These are phyloP conservation scores for Dictyostelium brefeldianum DNA, from an alignment of 78 protist species.

Conservation along the genomic window DNA sequence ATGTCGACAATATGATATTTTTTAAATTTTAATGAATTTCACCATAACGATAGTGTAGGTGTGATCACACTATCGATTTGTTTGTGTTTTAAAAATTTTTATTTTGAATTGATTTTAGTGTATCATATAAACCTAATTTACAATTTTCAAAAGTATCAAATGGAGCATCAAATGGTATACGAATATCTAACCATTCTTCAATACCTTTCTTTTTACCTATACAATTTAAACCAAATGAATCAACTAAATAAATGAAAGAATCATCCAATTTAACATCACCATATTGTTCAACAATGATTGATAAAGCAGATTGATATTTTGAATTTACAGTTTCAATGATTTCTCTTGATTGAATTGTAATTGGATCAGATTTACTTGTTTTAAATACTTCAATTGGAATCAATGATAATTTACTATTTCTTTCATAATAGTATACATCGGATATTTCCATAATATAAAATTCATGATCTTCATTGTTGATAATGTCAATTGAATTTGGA, in stretches of 20 bases:
- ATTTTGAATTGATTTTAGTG: not conserved
- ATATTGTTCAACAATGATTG: conserved; percentile 30
- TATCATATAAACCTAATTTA: conserved; percentile 55
- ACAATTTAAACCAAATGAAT: conserved; percentile 35
- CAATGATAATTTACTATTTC: conserved; percentile 7
- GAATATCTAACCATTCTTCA: conserved; percentile 75
- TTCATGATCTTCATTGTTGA: not conserved
- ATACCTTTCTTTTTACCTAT: conserved; percentile 39
- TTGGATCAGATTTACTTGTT: not conserved
- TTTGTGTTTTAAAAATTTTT: conserved; percentile 9
- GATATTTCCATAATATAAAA: conserved; percentile 28
- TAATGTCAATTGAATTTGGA: conserved; percentile 9
- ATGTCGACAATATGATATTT: no score
- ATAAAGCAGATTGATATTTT: not conserved
- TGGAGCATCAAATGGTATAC: conserved; percentile 60
- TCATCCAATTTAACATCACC: conserved; percentile 55
- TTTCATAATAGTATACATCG: conserved; percentile 41
- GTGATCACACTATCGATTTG: no score
- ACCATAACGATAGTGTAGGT: no score
- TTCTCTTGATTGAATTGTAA: conserved; percentile 36
- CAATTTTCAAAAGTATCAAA: conserved; percentile 27
- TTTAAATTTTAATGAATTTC: no score
- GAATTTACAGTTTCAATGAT: conserved; percentile 55
- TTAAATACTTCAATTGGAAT: not conserved
- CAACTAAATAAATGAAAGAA: conserved; percentile 53